phyloP scores from a whole-genome alignment of 495 filamentous ascomycete genomes.

The Trichoderma reesei region DNA sequence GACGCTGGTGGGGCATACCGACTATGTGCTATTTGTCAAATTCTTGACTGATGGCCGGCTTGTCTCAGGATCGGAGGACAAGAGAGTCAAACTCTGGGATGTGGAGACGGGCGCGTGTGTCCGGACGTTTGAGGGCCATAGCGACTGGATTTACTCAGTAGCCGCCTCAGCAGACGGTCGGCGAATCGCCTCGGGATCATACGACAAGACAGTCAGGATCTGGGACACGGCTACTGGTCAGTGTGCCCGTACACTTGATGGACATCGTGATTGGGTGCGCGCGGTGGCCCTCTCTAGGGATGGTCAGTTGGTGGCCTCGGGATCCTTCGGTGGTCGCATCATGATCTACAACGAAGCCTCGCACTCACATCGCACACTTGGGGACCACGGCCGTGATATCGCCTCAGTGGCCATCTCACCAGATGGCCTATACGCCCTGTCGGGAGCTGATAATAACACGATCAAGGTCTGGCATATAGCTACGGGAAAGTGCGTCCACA shows the following conservation, averaged over 20 bases:
- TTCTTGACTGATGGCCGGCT: not conserved
- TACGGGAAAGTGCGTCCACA: conserved; percentile 3
- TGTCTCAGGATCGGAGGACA: not conserved
- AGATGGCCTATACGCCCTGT: not conserved
- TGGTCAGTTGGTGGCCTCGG: not conserved
- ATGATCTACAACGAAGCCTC: not conserved
- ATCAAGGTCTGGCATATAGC: conserved; percentile 4
- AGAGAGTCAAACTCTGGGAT: not conserved
- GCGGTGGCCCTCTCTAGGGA: not conserved
- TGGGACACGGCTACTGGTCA: not conserved
- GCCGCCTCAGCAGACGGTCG: conserved; percentile 14
- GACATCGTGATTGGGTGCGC: not conserved
- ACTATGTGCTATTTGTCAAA: not conserved
- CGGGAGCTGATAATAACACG: not conserved
- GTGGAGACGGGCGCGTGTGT: not conserved
- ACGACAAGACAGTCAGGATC: conserved; percentile 8
- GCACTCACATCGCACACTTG: not conserved
- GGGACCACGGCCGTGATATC: not conserved
- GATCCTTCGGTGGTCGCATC: not conserved
- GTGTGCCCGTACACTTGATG: not conserved
- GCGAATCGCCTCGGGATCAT: conserved; percentile 12
- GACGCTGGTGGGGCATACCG: not conserved
- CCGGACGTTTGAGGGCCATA: conserved; percentile 14
- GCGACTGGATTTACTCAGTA: conserved; percentile 5
- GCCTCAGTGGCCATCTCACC: not conserved